phyloP scores from a whole-genome alignment of 1,139 yeast species.

The Yamadazyma diddensiae region DNA sequence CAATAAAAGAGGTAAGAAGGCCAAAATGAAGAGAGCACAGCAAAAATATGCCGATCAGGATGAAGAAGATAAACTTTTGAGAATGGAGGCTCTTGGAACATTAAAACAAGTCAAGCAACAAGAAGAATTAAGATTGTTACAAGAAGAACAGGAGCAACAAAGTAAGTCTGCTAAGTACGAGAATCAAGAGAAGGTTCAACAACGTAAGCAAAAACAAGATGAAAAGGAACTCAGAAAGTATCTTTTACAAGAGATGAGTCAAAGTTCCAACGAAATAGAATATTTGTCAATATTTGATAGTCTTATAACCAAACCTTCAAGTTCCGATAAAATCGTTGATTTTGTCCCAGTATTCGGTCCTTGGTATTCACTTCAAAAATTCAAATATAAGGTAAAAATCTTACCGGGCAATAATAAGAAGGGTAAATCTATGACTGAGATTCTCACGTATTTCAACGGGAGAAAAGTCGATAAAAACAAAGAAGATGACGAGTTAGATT shows the following conservation, averaged over 20 bases:
- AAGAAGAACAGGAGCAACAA: conserved; percentile 26
- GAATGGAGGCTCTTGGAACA: conserved; percentile 84
- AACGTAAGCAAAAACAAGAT: conserved; percentile 45
- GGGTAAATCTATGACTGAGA: conserved; percentile 79
- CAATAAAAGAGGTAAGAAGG: conserved; percentile 71
- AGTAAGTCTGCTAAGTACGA: conserved; percentile 13
- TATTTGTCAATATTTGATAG: conserved; percentile 41
- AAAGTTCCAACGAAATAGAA: conserved; percentile 27
- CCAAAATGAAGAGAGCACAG: conserved; percentile 78
- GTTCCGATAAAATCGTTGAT: conserved; percentile 46
- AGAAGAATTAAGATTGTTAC: conserved; percentile 35
- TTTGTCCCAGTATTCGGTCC: conserved; percentile 92
- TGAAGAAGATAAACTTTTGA: conserved; percentile 72
- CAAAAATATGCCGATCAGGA: conserved; percentile 88
- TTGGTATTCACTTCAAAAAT: conserved; percentile 74
- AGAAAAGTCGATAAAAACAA: conserved; percentile 52
- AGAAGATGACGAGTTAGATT: conserved; percentile 57
- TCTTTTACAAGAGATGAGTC: conserved; percentile 33
- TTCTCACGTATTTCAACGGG: conserved; percentile 54
- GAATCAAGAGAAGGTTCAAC: conserved; percentile 28
- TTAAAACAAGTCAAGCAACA: conserved; percentile 69
- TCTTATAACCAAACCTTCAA: conserved; percentile 40
- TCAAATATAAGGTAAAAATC: conserved; percentile 79
- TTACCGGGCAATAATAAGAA: conserved; percentile 87
- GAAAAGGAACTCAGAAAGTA: conserved; percentile 52